Percentiles rank a stretch among this genome's conserved stretches.
Evolutionary conservation across 2,329 filamentous ascomycete species (phyloP).

Genomic region (Balansia obtecta): DNA sequence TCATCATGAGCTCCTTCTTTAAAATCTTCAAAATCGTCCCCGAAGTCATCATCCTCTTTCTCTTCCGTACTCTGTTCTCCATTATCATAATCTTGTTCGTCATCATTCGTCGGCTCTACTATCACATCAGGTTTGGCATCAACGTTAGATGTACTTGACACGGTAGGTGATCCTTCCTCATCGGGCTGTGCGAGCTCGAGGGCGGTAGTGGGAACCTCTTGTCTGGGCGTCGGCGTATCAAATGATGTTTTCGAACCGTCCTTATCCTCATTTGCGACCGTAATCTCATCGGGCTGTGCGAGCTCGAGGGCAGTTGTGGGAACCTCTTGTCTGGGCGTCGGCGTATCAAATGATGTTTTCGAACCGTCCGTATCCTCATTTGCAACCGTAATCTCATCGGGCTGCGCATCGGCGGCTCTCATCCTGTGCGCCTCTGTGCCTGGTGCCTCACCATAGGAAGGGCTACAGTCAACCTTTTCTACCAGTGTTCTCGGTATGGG

Average conservation of each 20-base stretch:
- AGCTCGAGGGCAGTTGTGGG: slow-evolving; percentile 36
- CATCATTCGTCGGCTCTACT: slow-evolving; percentile 11
- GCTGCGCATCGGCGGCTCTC: slow-evolving; percentile 43
- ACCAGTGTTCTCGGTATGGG: slow-evolving; percentile 47
- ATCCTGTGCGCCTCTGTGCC: slow-evolving; percentile 45
- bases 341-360: slow-evolving; percentile 12
- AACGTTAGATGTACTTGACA: slow-evolving; percentile 17
- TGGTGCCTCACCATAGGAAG: slow-evolving; percentile 46
- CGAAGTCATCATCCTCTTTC: slow-evolving; percentile 32
- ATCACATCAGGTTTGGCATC: slow-evolving; percentile 43
- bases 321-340: slow-evolving; percentile 9
- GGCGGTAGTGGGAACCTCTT: slow-evolving; percentile 28
- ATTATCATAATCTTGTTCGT: not conserved
- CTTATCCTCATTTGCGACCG: slow-evolving; percentile 25
- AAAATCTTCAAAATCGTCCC: slow-evolving; percentile 51
- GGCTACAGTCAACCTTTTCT: slow-evolving; percentile 41
- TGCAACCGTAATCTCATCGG: slow-evolving; percentile 46
- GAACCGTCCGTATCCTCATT: slow-evolving; percentile 15
- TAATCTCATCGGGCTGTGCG: slow-evolving; percentile 48
- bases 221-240: slow-evolving; percentile 6
- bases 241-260: slow-evolving; percentile 13
- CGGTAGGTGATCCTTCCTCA: not conserved
- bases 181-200: slow-evolving; percentile 23
- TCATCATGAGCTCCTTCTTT: slow-evolving; percentile 43
- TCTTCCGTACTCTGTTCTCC: not conserved